Conservation (phyloP, 2,329 filamentous ascomycete genomes). For the Zymoseptoria ardabiliae region DNA sequence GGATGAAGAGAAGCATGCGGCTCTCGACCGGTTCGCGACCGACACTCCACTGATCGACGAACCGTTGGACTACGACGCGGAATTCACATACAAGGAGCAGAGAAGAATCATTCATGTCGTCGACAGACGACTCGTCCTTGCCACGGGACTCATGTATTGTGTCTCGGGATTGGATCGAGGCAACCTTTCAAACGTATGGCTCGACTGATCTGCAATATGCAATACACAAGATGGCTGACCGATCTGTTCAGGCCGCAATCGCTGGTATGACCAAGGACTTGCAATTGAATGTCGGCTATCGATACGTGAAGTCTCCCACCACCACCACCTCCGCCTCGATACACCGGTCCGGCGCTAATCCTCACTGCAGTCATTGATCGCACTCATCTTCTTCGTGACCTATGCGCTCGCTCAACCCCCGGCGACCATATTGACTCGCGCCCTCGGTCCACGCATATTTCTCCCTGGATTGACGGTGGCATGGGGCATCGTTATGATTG, state of each 20-base stretch:
- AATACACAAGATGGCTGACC: not conserved
- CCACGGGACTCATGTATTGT: slow-evolving; percentile 55
- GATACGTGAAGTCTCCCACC: slow-evolving; percentile 21
- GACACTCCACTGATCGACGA: not conserved
- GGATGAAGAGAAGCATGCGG: not conserved
- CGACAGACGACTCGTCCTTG: slow-evolving; percentile 47
- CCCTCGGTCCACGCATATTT: slow-evolving; percentile 24
- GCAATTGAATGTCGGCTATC: slow-evolving; percentile 16
- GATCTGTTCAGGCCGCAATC: slow-evolving; percentile 50
- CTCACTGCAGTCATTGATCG: slow-evolving; percentile 2
- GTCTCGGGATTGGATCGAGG: slow-evolving; percentile 55
- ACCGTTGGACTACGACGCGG: not conserved
- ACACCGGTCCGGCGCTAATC: slow-evolving; percentile 7
- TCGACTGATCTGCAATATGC: too few species aligned
- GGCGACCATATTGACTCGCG: slow-evolving; percentile 24
- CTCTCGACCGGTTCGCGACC: not conserved
- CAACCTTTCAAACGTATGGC: slow-evolving; percentile 6
- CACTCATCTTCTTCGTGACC: slow-evolving; percentile 21
- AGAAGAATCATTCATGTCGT: slow-evolving; percentile 52
- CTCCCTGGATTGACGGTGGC: slow-evolving; percentile 31
- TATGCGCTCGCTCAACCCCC: slow-evolving; percentile 26
- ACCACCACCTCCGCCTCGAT: slow-evolving; percentile 2
- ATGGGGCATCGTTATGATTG: slow-evolving; percentile 54
- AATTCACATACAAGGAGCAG: not conserved
- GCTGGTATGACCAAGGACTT: slow-evolving; percentile 48